Evolutionary conservation across 2,329 filamentous ascomycete species (phyloP).

Genomic region (Botrytis sinoallii): DNA sequence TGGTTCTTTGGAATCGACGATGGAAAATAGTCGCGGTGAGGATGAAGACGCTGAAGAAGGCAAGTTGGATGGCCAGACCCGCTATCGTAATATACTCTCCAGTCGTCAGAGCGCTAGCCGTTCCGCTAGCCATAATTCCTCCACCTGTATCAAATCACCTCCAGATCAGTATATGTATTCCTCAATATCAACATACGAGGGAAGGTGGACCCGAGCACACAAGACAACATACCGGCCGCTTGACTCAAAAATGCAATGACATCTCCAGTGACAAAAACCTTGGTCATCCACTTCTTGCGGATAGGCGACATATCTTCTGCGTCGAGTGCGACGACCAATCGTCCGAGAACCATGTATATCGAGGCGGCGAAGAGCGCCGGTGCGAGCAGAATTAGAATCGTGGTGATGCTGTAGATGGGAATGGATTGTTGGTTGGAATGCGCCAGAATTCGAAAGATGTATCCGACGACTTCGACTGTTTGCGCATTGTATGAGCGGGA

Average conservation of each 20-base stretch:
- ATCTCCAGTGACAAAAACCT: constrained; percentile 1
- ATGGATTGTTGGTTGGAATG: not conserved
- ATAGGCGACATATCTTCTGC: not conserved
- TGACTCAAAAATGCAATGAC: constrained; percentile 1
- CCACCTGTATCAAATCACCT: constrained; percentile 13
- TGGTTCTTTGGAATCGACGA: not conserved
- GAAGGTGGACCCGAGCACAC: too few species aligned
- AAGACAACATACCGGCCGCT: not conserved
- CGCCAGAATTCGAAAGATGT: not conserved
- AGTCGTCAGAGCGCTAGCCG: constrained; percentile 36
- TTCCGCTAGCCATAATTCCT: constrained; percentile 18
- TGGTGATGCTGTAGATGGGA: not conserved
- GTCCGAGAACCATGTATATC: constrained; percentile 13
- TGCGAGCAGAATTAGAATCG: constrained; percentile 1
- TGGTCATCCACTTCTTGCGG: not conserved
- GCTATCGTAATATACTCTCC: constrained; percentile 45
- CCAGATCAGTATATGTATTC: not conserved
- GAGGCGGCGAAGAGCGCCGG: constrained; percentile 7
- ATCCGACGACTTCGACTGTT: not conserved
- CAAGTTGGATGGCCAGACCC: constrained; percentile 48
- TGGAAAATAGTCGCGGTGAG: constrained; percentile 19
- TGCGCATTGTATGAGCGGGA: not conserved
- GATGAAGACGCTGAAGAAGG: constrained; percentile 50
- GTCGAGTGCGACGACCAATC: not conserved
- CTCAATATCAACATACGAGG: not conserved